Evolutionary conservation across 169 alveolate species (phyloP), one percentile per base, ranked within the genome.

Genomic region (Plasmodium relictum): DNA sequence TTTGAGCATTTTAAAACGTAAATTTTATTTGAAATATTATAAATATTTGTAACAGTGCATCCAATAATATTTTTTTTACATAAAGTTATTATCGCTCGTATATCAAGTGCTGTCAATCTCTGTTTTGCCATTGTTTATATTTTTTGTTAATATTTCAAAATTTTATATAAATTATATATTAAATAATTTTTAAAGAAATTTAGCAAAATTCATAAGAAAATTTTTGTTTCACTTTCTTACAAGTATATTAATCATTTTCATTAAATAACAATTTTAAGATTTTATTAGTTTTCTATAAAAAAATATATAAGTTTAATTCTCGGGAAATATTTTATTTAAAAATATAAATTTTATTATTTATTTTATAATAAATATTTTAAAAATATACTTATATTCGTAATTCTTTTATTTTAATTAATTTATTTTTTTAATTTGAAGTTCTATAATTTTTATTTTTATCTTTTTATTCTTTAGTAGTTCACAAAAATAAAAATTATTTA

Each of bases 101-200:
- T 93, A 76, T 94, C 96, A 18, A 94, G 66, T 74, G 96, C 94
- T n/a, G 92, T 94, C 65, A 94, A 70, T 41, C 96, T 54, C 73
- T 93, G 95, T n/a, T 90, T 91, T 22, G 88, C 95, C 96, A 93
- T 93, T 20, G 59, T 45, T 2, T 20, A 14, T 59, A 39, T 42
- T 39, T 39, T 63, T 63, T 22, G 9, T 63, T 9, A 37, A 63
- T 2, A 10, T 37, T 37, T n/a, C 26, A n/a, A 14, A 37, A 63
- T 26, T 63, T 63, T n/a, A 26, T 8, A 18, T 14, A 48, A 48
- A 10, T 48, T 14, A 10, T 48, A 48, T 48, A 48, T 59, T 26
- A 63, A 5, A 31, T 26, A 26, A 12, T n/a, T 63, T 63, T 63
- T 37, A 63, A 31, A 63, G 42, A 63, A 31, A 63, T 63, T 37